phyloP scores from a whole-genome alignment of 768 basidiomycete genomes.

The Leccinellum luteum region DNA sequence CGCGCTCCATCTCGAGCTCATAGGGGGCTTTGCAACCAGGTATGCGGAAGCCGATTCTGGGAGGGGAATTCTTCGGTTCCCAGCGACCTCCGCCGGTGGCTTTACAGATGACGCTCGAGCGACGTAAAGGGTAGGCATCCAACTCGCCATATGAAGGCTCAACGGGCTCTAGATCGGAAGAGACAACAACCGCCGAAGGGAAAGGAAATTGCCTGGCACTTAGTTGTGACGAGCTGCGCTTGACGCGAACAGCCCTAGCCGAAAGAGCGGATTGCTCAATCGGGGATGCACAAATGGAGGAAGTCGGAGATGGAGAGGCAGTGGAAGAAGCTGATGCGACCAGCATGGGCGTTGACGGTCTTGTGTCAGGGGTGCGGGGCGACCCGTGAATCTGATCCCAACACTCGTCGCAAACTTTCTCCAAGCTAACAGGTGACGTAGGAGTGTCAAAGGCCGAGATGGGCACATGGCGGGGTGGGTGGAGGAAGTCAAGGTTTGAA shows the following conservation, averaged over 20 bases:
- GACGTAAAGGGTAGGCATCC: conserved; percentile 69
- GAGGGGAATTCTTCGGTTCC: conserved; percentile 59
- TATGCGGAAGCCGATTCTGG: conserved; percentile 44
- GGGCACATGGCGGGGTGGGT: conserved; percentile 68
- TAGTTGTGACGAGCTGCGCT: conserved; percentile 29
- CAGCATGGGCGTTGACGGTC: conserved; percentile 39
- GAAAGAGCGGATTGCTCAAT: conserved; percentile 26
- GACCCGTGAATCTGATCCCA: conserved; percentile 70
- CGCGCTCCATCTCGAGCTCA: conserved; percentile 67
- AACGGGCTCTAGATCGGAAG: conserved; percentile 28
- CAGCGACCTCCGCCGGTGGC: conserved; percentile 78
- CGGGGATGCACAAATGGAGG: conserved; percentile 35
- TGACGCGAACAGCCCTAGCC: conserved; percentile 16
- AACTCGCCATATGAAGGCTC: conserved; percentile 65
- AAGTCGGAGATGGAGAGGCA: conserved; percentile 32
- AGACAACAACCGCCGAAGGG: conserved; percentile 20
- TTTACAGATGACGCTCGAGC: conserved; percentile 69
- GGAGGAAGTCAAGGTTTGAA: conserved; percentile 64
- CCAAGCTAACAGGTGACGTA: conserved; percentile 51
- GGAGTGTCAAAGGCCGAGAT: conserved; percentile 57
- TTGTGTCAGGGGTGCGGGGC: conserved; percentile 38
- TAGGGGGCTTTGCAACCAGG: conserved; percentile 67
- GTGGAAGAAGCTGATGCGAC: conserved; percentile 32
- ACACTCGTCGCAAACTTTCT: conserved; percentile 78
- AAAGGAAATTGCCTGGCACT: conserved; percentile 27